A percentile compares a stretch with the other conserved stretches of the same genome.
phyloP scores from a whole-genome alignment of 1,139 yeast species.

The Diutina rugosa region DNA sequence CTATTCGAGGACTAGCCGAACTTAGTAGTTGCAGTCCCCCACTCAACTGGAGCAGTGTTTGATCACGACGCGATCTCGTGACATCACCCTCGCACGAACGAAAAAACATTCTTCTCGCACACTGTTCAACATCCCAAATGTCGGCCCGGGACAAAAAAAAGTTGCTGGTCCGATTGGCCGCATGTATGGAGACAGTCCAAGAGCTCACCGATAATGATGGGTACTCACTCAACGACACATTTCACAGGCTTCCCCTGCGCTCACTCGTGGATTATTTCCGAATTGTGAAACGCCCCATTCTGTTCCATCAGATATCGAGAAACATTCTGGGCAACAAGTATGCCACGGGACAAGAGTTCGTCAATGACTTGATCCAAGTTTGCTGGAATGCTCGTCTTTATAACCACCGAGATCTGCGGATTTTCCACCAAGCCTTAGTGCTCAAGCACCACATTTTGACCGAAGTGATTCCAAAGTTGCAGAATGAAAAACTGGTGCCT shows the following conservation, averaged over 20 bases:
- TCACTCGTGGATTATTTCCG: conserved; percentile 35
- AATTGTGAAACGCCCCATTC: conserved; percentile 27
- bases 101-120: not conserved
- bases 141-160: conserved; percentile 26
- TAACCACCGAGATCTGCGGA: conserved; percentile 56
- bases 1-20: no score
- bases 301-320: conserved; percentile 28
- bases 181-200: conserved; percentile 29
- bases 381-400: conserved; percentile 84
- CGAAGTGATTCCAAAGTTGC: conserved; percentile 41
- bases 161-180: conserved; percentile 25
- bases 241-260: conserved; percentile 40
- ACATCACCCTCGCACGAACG: not conserved
- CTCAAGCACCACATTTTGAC: conserved; percentile 50
- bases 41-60: no score
- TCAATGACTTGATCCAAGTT: conserved; percentile 69
- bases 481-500: conserved; percentile 24
- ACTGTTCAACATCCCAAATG: conserved; percentile 3
- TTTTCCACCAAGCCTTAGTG: conserved; percentile 59
- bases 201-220: conserved; percentile 32
- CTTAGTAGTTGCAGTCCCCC: no score
- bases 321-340: conserved; percentile 40
- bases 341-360: conserved; percentile 49
- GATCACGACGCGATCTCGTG: not conserved
- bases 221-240: conserved; percentile 28